Evolutionary conservation across 805 yeast genomes (phyloP), one percentile per base, ranked within the genome.

Genomic region (Saccharomycopsis vini): DNA sequence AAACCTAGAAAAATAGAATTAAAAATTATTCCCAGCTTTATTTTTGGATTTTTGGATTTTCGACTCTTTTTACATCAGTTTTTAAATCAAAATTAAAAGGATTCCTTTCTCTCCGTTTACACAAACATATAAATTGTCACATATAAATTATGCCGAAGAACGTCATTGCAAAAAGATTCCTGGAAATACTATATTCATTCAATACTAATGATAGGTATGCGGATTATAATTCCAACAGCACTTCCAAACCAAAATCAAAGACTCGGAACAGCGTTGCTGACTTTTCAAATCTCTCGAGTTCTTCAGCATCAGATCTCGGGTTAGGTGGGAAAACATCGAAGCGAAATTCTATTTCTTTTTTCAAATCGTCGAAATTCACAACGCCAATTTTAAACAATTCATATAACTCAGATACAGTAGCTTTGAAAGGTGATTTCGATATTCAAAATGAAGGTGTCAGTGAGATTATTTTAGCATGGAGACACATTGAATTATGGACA

Each of bases 401-500:
- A 50, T 46, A 55, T 26, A 58, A 66, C 51, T 53, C 59, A 1
- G 67, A 60, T 26, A 65, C 63, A 21, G 49, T 56, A 49, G 31
- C 52, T 48, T 39, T 67, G 56, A 54, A 43, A 3, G 49, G 49
- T 5, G 51, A 48, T 26, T 48, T 45, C 31, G 49, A 48, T 42
- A 44, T 42, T 13, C 45, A 39, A 7, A 49, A 40, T 39, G 50
- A 42, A 23, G 46, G 82, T 77, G 80, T 83, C 21, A 78, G 90
- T 43, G 86, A 89, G 50, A 68, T 74, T 2, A 68, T 81, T 30
- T 73, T 79, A 19, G 83, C 96, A 10, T 90, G 97, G 97, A 73
- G 83, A 50, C 89, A 89, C 55, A 78, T 90, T 46, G 90, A 85
- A 52, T 68, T 76, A 16, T 90, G 97, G 96, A 67, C 90, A 16